Base-by-base conservation (phyloP, 2,329 filamentous ascomycete genomes). In the Colletotrichum sojae region DNA sequence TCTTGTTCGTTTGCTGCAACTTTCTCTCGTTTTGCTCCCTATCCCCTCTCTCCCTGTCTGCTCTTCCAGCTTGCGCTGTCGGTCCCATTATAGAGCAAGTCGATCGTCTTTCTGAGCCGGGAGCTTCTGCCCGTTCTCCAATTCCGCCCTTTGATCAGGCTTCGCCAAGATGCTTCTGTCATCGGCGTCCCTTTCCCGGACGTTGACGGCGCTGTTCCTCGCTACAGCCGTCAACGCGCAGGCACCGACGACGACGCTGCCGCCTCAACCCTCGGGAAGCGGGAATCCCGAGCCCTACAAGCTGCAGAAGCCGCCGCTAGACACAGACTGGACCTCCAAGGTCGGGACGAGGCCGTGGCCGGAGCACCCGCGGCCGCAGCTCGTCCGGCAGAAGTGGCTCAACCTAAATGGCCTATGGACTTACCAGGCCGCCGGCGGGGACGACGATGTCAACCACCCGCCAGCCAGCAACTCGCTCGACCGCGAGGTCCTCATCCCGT, bases 391-490 rank as follows among this genome's bases (percentile, higher is more conserved):
- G 5, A 79, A 85, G 3, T 90, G 88, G 88, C 78, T 85, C 75
- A 88, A 81, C 52, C 79, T 90, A 6, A 89, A 90, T 66, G 88
- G 88, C 0, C 83, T 90, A 5, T 90, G 88, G 88, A 85, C 84
- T 2, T 89, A 83, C 75, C 80, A 81, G 48, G 78, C 78, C 2
- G 80, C 80, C n/a, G 39, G 45, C 16, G 45, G 70, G 60, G 43
- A 39, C 5, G 71, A 76, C 12, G 67, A 69, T n/a, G 67, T 69
- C 13, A 69, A 66, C 25, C 54, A 67, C 43, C 67, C 70, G 73
- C 25, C 71, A 75, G 0, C 77, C 75, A 0, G 31, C 63, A 4
- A 77, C 40, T 73, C 75, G 12, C 77, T 83, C 1, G 73, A 74
- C 12, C 69, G 78, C 6, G 82, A 86, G 55, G 80, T 85, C 2